Conservation (phyloP, 805 yeast genomes). For the Isabelozyma gotoi region DNA sequence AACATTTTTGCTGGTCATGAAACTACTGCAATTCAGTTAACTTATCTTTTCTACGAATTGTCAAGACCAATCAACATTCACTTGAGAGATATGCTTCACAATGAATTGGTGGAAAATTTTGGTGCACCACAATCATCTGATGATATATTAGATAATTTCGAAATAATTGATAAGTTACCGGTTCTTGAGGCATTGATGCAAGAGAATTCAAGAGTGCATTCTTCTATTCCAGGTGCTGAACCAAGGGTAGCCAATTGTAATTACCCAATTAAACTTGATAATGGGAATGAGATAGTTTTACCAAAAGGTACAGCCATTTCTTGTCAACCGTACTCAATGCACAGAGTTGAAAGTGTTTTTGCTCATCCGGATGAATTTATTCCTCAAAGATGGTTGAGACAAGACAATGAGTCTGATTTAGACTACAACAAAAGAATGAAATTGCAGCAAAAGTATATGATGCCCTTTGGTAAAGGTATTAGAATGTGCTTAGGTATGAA, state of each 20-base stretch:
- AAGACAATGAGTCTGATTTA: slow-evolving; percentile 27
- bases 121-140: slow-evolving; percentile 24
- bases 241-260: slow-evolving; percentile 49
- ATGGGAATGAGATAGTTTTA: slow-evolving; percentile 23
- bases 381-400: slow-evolving; percentile 65
- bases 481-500: slow-evolving; percentile 77
- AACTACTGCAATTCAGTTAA: slow-evolving; percentile 64
- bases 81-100: slow-evolving; percentile 46
- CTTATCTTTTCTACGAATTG: slow-evolving; percentile 58
- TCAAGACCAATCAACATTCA: slow-evolving; percentile 47
- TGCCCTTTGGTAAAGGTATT: slow-evolving; percentile 73
- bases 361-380: slow-evolving; percentile 51
- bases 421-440: slow-evolving; percentile 37
- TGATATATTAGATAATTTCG: slow-evolving; percentile 26
- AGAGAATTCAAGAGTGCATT: slow-evolving; percentile 61
- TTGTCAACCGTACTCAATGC: slow-evolving; percentile 66
- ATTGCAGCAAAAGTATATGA: slow-evolving; percentile 51
- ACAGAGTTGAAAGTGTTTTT: slow-evolving; percentile 50
- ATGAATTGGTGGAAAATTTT: slow-evolving; percentile 43
- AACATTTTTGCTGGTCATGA: slow-evolving; percentile 79
- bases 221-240: slow-evolving; percentile 75
- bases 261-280: slow-evolving; percentile 23
- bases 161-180: slow-evolving; percentile 53
- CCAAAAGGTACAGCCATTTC: slow-evolving; percentile 60
- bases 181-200: slow-evolving; percentile 59